Evolutionary conservation across 2,329 filamentous ascomycete species (phyloP), one percentile per base, ranked within the genome.

Genomic region (Phialocephala subalpina): DNA sequence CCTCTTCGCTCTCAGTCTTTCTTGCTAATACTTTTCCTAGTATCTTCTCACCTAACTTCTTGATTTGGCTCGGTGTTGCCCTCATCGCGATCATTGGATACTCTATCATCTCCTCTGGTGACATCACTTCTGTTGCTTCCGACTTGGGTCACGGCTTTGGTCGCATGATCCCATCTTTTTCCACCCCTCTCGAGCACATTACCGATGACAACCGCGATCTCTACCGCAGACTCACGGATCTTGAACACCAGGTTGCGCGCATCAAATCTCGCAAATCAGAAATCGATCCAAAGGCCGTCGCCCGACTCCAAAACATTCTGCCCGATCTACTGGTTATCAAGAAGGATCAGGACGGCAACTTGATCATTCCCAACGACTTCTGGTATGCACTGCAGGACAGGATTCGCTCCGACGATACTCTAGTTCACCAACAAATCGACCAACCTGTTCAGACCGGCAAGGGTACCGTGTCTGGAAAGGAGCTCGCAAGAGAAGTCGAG

Each of bases 301-400:
- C 71, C 4, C 69, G 72, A 3, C 73, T 91, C 2, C 74, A 84
- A 56, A 71, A 78, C 0, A 77, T 84, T 3, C 76, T 92, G 2
- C 90, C 90, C 0, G 80, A 83, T 14, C 71, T 84, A 11, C 79
- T 92, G 4, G 83, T 86, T 66, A 83, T 91, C 69, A 81, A 83
- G 16, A 80, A 82, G 8, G 79, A 84, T 64, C 76, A 79, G 38
- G 76, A 85, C 35, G 89, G 88, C 16, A 81, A 83, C 11, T 77
- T 81, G 0, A 78, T 84, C 25, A 84, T 92, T 18, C 79, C 85
- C 0, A 81, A 86, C 27, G 83, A 87, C 2, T 91, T 93, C 66
- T 93, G 87, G 85, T 81, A 86, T 63, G 90, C 89, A 0, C 75
- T 93, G 9, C 80, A 82, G 27, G 83, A 85, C 61, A 81, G 84